phyloP scores from a whole-genome alignment of 2,329 filamentous ascomycete genomes.

The Fusarium sp. region DNA sequence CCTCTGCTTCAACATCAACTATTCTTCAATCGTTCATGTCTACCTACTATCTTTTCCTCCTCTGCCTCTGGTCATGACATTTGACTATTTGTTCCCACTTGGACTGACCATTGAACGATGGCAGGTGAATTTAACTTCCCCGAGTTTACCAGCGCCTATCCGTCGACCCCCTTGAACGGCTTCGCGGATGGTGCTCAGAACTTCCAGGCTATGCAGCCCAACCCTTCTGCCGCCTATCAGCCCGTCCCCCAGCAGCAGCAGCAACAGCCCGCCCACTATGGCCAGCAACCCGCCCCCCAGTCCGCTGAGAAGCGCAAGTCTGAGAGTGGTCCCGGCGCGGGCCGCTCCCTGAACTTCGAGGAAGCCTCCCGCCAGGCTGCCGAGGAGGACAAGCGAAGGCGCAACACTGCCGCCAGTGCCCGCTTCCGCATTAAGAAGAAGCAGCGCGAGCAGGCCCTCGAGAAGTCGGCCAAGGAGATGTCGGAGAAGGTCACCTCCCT shows the following conservation, averaged over 20 bases:
- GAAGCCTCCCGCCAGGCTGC: slow-evolving; percentile 76
- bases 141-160: slow-evolving; percentile 62
- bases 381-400: slow-evolving; percentile 87
- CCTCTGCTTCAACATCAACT: slow-evolving; percentile 34
- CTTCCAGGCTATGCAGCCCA: slow-evolving; percentile 63
- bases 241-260: slow-evolving; percentile 50
- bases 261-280: slow-evolving; percentile 45
- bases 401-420: slow-evolving; percentile 87
- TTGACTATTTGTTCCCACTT: slow-evolving; percentile 27
- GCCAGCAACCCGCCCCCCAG: slow-evolving; percentile 43
- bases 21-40: slow-evolving; percentile 33
- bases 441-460: slow-evolving; percentile 86
- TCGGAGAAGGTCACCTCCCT: slow-evolving; percentile 77
- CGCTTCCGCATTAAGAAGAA: slow-evolving; percentile 96
- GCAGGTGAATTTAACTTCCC: slow-evolving; percentile 66
- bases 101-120: slow-evolving; percentile 52
- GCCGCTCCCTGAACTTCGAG: slow-evolving; percentile 65
- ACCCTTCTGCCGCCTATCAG: slow-evolving; percentile 57
- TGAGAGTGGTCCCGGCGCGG: slow-evolving; percentile 51
- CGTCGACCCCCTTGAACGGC: slow-evolving; percentile 57
- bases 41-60: slow-evolving; percentile 27
- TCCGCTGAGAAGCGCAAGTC: slow-evolving; percentile 57
- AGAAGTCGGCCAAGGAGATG: slow-evolving; percentile 82
- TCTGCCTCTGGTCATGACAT: slow-evolving; percentile 36
- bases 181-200: slow-evolving; percentile 48